phyloP scores from a whole-genome alignment of 2,329 filamentous ascomycete species.

The Aureobasidium sp. region DNA sequence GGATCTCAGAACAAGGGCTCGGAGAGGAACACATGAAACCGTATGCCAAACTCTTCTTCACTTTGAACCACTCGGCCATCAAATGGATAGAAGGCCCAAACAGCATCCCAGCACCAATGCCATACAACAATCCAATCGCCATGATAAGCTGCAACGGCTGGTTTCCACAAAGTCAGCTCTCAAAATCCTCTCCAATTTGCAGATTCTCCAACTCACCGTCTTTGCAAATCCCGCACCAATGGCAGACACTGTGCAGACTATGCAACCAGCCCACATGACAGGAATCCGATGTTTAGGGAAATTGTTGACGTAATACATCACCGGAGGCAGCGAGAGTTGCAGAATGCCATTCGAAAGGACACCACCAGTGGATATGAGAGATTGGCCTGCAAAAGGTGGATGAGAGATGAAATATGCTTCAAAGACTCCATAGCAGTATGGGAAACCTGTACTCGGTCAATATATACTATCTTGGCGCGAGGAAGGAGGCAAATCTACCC shows the following conservation, averaged over 20 bases:
- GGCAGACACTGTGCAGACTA: background rate
- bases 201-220: no score
- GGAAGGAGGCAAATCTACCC: background rate
- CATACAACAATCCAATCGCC: background rate
- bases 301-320: constrained; percentile 1
- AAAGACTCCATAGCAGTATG: constrained; percentile 1
- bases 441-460: background rate
- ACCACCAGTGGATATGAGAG: background rate
- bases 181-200: no score
- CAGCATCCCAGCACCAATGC: background rate
- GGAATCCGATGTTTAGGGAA: background rate
- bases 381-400: background rate
- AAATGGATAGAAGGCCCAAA: background rate
- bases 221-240: background rate
- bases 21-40: background rate
- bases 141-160: background rate
- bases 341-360: background rate
- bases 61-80: background rate
- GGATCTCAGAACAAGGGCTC: background rate
- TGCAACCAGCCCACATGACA: background rate
- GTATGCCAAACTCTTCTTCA: background rate
- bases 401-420: background rate
- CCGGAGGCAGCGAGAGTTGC: background rate
- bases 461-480: background rate
- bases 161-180: background rate